A percentile compares a stretch with the other conserved stretches of the same genome.
Conservation (phyloP, 2,329 filamentous ascomycete genomes). For the Coleophoma crateriformis region DNA sequence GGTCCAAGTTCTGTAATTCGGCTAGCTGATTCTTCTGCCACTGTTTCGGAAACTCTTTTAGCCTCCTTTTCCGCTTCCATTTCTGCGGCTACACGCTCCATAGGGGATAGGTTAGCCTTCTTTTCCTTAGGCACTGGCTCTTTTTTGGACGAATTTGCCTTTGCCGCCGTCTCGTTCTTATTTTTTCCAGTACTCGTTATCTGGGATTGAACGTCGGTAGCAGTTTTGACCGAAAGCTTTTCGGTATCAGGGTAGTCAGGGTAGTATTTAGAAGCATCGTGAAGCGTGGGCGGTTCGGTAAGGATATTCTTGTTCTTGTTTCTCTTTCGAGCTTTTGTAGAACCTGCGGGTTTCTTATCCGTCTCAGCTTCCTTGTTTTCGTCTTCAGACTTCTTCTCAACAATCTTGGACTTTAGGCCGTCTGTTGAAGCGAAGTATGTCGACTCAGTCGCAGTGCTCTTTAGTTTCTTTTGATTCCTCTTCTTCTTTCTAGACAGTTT, state of each 20-base stretch:
- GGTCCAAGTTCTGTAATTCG: too few species aligned
- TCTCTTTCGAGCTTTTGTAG: constrained; percentile 10
- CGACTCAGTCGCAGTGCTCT: too few species aligned
- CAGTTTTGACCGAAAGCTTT: background rate
- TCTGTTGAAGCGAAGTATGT: too few species aligned
- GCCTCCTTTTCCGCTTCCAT: too few species aligned
- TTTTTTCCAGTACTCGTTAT: background rate
- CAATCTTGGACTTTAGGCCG: background rate
- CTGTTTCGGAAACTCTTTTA: background rate
- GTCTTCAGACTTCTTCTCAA: background rate
- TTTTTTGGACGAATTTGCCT: too few species aligned
- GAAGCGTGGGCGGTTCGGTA: constrained; percentile 3
- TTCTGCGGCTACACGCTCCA: too few species aligned
- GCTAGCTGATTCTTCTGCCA: background rate
- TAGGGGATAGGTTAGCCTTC: background rate
- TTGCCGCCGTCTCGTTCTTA: too few species aligned
- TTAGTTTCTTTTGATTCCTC: too few species aligned
- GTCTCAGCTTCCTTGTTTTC: background rate
- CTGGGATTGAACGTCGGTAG: background rate
- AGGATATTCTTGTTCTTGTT: constrained; percentile 16
- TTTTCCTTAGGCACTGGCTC: background rate
- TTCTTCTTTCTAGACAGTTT: too few species aligned
- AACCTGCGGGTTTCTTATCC: background rate
- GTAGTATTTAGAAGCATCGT: background rate
- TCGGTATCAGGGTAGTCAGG: background rate